Base-by-base conservation (phyloP, 176 grass and related monocot genomes). In the Carex scoparia region DNA sequence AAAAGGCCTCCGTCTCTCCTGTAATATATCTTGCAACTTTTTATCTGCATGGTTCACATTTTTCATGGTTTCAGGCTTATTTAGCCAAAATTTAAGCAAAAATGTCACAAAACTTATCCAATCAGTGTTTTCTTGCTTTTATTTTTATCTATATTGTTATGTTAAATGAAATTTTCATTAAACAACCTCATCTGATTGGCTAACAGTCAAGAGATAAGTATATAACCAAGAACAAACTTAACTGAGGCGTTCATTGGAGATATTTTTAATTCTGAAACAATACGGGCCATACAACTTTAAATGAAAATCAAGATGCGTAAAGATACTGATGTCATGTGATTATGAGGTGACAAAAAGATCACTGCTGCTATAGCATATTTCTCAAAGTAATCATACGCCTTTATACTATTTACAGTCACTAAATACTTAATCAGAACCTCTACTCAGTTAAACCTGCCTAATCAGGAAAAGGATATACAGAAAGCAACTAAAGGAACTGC, bases 21-120 rank as follows among this genome's bases (percentile, higher is more conserved):
- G 28, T 78, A 57, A 69, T 44, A 69, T 27, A 55, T 69, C 23
- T 66, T 66, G 44, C 62, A 15, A 30, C 10, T 68, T 67, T 55
- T 53, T 35, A 83, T 83, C 81, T 83, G 42, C 42, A 32, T 32
- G 40, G n/a, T 66, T 35, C 28, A 74, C 55, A 77, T 78, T 78
- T 28, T 56, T 57, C 51, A 33, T 57, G 49, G 23, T 56, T 51
- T 57, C 51, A 78, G 27, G 10, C 1, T 56, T 56, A 77, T 77
- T 77, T 4, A 81, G 32, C 58, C 57, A 81, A 64, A 23, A 32
- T 81, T 33, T 63, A 63, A 46, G 18, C 15, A 60, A 31, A 79
- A 33, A 13, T 19, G 4, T 59, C 48, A 59, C 49, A 15, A 54
- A 15, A 72, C 23, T 72, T 46, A 48, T 19, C 69, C 48, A 77